phyloP scores from a whole-genome alignment of 495 filamentous ascomycete genomes.

The Oidiodendron maius region DNA sequence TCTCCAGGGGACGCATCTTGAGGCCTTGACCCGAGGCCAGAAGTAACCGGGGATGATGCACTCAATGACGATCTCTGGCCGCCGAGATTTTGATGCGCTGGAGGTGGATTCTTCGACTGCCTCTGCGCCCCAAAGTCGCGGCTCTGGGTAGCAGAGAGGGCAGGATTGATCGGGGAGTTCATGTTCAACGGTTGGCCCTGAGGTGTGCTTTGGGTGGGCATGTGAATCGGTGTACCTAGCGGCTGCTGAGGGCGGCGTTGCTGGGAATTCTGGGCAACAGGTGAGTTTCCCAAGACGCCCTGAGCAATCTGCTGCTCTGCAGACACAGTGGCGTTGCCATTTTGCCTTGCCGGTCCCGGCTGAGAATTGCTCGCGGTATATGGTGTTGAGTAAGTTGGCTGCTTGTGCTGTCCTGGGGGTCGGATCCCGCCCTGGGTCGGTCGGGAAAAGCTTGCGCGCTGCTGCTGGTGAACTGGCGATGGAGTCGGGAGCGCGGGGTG shows the following conservation, averaged over 20 bases:
- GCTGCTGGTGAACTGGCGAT: conserved; percentile 15
- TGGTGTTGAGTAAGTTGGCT: conserved; percentile 21
- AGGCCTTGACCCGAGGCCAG: conserved; percentile 10
- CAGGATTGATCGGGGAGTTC: conserved; percentile 18
- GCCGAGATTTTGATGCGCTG: conserved; percentile 14
- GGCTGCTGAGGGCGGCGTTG: conserved; percentile 20
- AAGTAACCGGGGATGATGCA: conserved; percentile 5
- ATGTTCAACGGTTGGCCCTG: conserved; percentile 19
- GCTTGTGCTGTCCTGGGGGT: conserved; percentile 14
- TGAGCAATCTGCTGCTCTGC: conserved; percentile 26
- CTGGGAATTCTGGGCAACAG: conserved; percentile 13
- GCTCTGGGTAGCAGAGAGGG: neutral
- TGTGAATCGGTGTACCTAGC: conserved; percentile 20
- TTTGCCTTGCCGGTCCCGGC: conserved; percentile 12
- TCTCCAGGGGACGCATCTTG: conserved; percentile 10
- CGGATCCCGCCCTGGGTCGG: conserved; percentile 18
- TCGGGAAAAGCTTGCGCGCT: conserved; percentile 8
- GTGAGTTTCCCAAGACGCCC: conserved; percentile 20
- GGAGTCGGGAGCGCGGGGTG: conserved; percentile 9
- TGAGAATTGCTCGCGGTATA: conserved; percentile 16
- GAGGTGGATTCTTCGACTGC: conserved; percentile 20
- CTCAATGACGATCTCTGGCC: conserved; percentile 18
- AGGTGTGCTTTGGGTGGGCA: conserved; percentile 15
- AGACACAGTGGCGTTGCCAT: conserved; percentile 14
- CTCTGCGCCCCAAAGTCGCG: conserved; percentile 1